Conservation (phyloP, 2,329 filamentous ascomycete species). For the Colletotrichum karsti region DNA sequence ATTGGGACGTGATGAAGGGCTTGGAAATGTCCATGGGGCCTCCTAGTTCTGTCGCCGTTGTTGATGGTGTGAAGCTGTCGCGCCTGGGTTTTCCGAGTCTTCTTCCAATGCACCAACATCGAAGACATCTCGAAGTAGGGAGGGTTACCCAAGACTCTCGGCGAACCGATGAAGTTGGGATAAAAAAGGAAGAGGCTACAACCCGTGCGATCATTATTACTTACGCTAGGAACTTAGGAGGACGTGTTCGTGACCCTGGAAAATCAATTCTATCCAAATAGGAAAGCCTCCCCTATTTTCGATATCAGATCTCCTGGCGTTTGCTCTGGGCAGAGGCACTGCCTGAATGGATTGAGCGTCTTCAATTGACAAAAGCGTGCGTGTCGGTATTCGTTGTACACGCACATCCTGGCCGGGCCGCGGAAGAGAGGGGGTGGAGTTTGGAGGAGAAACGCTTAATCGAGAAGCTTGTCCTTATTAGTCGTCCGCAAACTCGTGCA, state of each 20-base stretch:
- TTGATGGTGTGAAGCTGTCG: neutral
- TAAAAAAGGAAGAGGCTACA: neutral
- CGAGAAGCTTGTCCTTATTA: slow-evolving; percentile 27
- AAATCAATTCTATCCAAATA: neutral
- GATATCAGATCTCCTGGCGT: neutral
- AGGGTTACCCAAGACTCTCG: neutral
- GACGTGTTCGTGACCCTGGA: neutral
- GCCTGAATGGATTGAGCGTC: neutral
- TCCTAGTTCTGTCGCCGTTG: neutral
- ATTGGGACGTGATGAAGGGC: neutral
- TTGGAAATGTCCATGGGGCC: neutral
- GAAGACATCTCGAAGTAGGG: neutral
- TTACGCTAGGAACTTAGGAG: neutral
- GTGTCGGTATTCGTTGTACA: no score
- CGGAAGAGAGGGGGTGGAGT: neutral
- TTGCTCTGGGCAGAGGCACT: slow-evolving; percentile 1
- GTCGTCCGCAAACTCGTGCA: slow-evolving; percentile 5
- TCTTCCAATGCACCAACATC: neutral
- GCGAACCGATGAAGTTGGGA: neutral
- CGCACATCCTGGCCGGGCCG: neutral
- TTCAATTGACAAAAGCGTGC: neutral
- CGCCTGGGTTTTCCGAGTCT: neutral
- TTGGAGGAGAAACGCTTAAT: slow-evolving; percentile 8
- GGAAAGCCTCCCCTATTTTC: neutral
- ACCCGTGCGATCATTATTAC: neutral